Conservation (phyloP, 805 yeast species). For the Tetrapisispora arboricola region DNA sequence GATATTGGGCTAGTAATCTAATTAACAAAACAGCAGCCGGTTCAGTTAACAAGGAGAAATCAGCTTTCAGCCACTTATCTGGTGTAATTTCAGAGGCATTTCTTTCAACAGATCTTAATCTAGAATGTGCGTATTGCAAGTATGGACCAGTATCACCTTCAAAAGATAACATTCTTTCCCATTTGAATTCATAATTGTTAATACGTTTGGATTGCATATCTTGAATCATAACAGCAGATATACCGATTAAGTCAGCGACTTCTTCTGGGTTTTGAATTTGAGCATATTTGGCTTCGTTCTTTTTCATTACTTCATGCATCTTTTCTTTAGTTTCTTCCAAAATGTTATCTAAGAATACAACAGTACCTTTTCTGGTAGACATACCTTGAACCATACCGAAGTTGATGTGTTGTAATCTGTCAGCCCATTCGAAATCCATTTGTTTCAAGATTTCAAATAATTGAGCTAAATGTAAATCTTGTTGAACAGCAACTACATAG, state of each 20-base stretch:
- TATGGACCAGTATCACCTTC: conserved; percentile 99
- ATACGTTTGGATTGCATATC: conserved; percentile 97
- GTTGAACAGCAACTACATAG: conserved; percentile 93
- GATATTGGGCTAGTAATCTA: conserved; percentile 79
- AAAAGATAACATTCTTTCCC: conserved; percentile 96
- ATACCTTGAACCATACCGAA: conserved; percentile 98
- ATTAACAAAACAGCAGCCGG: conserved; percentile 60
- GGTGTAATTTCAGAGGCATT: conserved; percentile 46
- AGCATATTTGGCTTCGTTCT: conserved; percentile 80
- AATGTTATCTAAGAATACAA: conserved; percentile 91
- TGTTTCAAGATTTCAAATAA: conserved; percentile 88
- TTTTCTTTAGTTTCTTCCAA: conserved; percentile 85
- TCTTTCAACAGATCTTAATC: conserved; percentile 90
- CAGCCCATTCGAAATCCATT: conserved; percentile 84
- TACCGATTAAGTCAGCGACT: conserved; percentile 91
- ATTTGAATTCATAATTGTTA: conserved; percentile 90
- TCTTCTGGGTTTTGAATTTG: conserved; percentile 90
- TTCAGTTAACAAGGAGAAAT: conserved; percentile 56
- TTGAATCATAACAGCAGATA: conserved; percentile 97
- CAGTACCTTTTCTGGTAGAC: conserved; percentile 98
- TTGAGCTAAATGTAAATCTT: conserved; percentile 88
- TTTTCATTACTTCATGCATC: conserved; percentile 95
- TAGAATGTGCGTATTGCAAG: conserved; percentile 95
- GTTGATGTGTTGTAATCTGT: conserved; percentile 68
- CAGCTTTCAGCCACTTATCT: conserved; percentile 38